Evolutionary conservation across 805 yeast genomes (phyloP).

Genomic region (Myxozyma vanderwaltii): DNA sequence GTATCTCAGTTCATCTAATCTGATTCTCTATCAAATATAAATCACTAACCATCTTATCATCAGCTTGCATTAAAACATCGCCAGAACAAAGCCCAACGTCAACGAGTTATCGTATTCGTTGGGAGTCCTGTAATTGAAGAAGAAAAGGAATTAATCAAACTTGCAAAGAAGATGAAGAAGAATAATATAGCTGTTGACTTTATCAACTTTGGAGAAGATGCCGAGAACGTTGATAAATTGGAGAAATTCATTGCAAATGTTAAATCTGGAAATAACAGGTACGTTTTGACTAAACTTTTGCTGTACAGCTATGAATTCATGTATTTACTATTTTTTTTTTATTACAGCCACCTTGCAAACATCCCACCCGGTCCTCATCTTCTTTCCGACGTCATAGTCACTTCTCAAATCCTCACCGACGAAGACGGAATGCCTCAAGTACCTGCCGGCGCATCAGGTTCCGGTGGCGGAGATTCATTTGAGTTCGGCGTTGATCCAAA

Average conservation of each 20-base stretch:
- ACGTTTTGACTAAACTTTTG: conserved; percentile 14
- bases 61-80: conserved; percentile 88
- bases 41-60: background rate
- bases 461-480: conserved; percentile 47
- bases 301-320: background rate
- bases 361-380: conserved; percentile 86
- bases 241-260: conserved; percentile 76
- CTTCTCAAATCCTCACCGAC: conserved; percentile 71
- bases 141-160: conserved; percentile 70
- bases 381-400: conserved; percentile 75
- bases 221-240: conserved; percentile 70
- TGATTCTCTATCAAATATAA: no score
- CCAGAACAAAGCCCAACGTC: conserved; percentile 89
- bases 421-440: conserved; percentile 51
- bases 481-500: conserved; percentile 80
- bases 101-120: conserved; percentile 84
- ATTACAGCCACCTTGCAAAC: conserved; percentile 70
- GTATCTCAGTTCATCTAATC: conserved; percentile 13
- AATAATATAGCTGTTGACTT: conserved; percentile 88
- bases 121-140: conserved; percentile 79
- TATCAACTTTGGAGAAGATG: conserved; percentile 89
- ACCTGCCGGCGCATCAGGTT: conserved; percentile 49
- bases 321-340: background rate
- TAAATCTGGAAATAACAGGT: conserved; percentile 62
- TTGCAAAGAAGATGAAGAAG: conserved; percentile 92